phyloP scores from a whole-genome alignment of 2,329 filamentous ascomycete species.

The Botrytis cinerea region DNA sequence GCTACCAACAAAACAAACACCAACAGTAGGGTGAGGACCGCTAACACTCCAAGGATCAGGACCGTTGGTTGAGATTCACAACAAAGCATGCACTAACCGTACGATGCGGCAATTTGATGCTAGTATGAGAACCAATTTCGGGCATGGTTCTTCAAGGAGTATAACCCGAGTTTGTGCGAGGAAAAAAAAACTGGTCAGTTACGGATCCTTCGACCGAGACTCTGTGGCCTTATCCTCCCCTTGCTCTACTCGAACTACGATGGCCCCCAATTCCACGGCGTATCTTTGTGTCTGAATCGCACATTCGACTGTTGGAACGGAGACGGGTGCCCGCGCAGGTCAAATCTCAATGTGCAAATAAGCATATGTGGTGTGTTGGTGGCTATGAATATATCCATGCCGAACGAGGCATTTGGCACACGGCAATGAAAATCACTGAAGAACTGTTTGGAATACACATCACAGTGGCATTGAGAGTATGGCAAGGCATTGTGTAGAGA shows the following conservation, averaged over 20 bases:
- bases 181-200: neutral
- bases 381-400: neutral
- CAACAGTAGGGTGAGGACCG: neutral
- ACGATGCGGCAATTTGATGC: neutral
- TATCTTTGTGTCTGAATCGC: neutral
- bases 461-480: neutral
- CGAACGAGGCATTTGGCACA: neutral
- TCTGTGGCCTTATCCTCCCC: neutral
- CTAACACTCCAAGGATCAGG: neutral
- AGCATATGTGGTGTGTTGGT: neutral
- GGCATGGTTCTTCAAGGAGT: neutral
- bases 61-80: neutral
- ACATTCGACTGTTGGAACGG: neutral
- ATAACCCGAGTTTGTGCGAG: slow-evolving; percentile 10
- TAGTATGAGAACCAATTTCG: neutral
- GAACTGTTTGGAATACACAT: neutral
- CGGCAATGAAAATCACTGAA: neutral
- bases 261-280: neutral
- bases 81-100: slow-evolving; percentile 4
- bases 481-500: slow-evolving; percentile 4
- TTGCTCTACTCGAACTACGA: neutral
- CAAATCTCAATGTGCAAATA: neutral
- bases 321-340: neutral
- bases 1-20: neutral
- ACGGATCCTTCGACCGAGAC: neutral